Base-by-base conservation (phyloP, 805 yeast species). In the Ogataea nitratoaversa region DNA sequence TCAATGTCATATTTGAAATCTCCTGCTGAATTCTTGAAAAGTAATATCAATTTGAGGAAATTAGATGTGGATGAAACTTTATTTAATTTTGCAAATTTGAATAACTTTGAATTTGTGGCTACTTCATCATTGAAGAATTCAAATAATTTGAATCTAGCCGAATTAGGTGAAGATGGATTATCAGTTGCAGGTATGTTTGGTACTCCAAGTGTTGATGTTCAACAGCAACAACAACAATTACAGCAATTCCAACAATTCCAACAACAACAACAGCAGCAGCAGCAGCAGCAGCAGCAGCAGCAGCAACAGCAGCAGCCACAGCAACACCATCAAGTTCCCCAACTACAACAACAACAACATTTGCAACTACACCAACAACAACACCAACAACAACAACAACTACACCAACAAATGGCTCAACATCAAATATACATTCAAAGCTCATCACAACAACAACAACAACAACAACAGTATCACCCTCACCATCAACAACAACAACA, bases 71-170 rank as follows among this genome's bases (percentile, higher is more conserved):
- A 46, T 33, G 48, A 43, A 19, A 30, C 40, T 9, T 38, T 46
- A 17, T 42, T 44, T 24, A 38, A 39, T 27, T 46, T 46, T 34
- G 50, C 50, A 7, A 43, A 31, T 27, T 42, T 38, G 28, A 41
- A 46, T 25, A 44, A 46, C 23, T 46, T 46, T 34, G 48, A 46
- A n/a, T 43, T 46, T 25, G 34, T 46, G 9, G 50, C 50, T 20
- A 46, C 50, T 8, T 41, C 46, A 2, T 37, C 50, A 4, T 19
- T 45, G 8, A 46, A 46, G 32, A 43, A 41, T 18, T 37, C 49
- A 8, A 46, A 19, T 34, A 46, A 46, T 29, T 29, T 46, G 12
- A 27, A 30, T 12, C 23, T 38, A 2, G 38, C 32, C 3, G 36
- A 24, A 8, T 12, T 24, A 17, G 28, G 31, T 13, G 38, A 31